Evolutionary conservation across 2,329 filamentous ascomycete species (phyloP).

Genomic region (Penicillium nordicum): DNA sequence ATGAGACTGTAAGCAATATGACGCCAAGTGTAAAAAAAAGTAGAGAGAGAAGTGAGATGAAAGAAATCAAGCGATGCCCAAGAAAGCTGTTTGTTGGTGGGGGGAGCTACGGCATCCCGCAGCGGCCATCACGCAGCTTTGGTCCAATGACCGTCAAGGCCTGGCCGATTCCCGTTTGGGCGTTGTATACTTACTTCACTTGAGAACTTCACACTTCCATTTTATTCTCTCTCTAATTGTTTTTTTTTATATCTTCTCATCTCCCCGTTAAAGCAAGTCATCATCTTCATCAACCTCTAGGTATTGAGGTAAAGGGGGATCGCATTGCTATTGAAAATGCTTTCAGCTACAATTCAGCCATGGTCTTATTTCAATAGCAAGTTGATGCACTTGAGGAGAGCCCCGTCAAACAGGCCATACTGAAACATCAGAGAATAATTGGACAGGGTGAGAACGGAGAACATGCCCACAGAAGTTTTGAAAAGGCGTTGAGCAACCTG

Average conservation of each 20-base stretch:
- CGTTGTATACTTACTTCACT: not conserved
- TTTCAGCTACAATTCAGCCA: not conserved
- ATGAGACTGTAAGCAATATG: not conserved
- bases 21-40: not conserved
- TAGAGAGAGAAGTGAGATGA: not conserved
- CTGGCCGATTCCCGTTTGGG: not conserved
- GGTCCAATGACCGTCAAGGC: not conserved
- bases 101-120: not conserved
- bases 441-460: not conserved
- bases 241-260: too few relatives aligned
- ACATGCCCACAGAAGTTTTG: not conserved
- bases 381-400: not conserved
- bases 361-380: not conserved
- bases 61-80: not conserved
- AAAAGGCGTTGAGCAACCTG: too few relatives aligned
- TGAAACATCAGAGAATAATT: not conserved
- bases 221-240: too few relatives aligned
- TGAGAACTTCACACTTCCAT: not conserved
- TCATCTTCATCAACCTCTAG: not conserved
- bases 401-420: not conserved
- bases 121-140: slow-evolving; percentile 4
- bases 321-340: not conserved
- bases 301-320: not conserved
- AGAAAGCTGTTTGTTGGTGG: not conserved
- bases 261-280: not conserved